A percentile compares a stretch with the other conserved stretches of the same genome.
Conservation (phyloP, 495 filamentous ascomycete species). For the Penicillium turbatum region DNA sequence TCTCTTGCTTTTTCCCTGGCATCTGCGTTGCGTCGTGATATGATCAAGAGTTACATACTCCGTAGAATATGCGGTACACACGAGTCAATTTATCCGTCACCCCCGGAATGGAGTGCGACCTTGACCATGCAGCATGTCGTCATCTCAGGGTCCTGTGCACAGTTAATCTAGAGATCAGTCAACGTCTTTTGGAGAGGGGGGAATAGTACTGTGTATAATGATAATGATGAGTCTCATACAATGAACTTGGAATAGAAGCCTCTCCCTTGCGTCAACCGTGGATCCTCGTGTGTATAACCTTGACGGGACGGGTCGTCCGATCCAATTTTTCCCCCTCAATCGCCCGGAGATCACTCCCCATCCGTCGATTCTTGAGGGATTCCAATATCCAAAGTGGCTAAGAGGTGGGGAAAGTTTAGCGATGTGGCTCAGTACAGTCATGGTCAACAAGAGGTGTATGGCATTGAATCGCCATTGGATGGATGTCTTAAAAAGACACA, state of each 20-base stretch:
- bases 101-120: conserved; percentile 10
- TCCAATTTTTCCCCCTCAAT: conserved; percentile 15
- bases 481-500: conserved; percentile 23
- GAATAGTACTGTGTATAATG: no score
- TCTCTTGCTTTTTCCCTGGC: neutral
- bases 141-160: conserved; percentile 20
- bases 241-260: neutral
- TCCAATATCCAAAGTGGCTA: conserved; percentile 14
- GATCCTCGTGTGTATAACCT: conserved; percentile 40
- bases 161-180: neutral
- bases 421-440: conserved; percentile 21
- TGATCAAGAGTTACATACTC: conserved; percentile 1
- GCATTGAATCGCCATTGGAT: conserved; percentile 14
- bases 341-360: conserved; percentile 1
- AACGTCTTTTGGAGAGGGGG: neutral
- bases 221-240: no score
- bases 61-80: conserved; percentile 20
- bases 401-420: conserved; percentile 17
- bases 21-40: neutral
- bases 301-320: conserved; percentile 45
- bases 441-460: conserved; percentile 13
- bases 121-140: conserved; percentile 14
- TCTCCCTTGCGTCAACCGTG: conserved; percentile 39
- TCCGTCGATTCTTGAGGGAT: neutral
- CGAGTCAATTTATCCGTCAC: conserved; percentile 3